These are phyloP conservation scores for Yamadazyma siamensis DNA, from an alignment of 1,139 yeast species.

Conservation along the genomic window DNA sequence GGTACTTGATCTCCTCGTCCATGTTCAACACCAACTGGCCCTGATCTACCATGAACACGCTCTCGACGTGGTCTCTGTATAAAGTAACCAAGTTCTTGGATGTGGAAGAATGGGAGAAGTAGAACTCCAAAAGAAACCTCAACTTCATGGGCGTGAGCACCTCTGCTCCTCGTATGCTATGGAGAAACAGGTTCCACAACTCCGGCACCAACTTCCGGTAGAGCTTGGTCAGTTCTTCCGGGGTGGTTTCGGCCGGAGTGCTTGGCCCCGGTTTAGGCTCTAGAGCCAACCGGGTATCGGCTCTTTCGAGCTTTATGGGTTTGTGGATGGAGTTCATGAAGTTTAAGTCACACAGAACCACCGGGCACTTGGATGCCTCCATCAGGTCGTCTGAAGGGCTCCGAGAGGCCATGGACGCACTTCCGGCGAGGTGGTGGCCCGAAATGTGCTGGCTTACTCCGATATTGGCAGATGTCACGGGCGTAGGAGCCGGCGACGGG, in stretches of 20 bases:
- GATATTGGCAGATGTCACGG: too few species aligned
- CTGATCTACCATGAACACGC: slow-evolving; percentile 16
- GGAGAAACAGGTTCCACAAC: slow-evolving; percentile 26
- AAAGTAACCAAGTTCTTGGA: slow-evolving; percentile 23
- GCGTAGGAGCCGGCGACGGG: too few species aligned
- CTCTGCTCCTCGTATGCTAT: slow-evolving; percentile 20
- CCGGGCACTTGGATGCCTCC: too few species aligned
- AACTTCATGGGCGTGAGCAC: slow-evolving; percentile 27
- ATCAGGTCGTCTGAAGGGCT: slow-evolving; percentile 7
- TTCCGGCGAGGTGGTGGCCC: too few species aligned
- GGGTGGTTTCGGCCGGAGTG: slow-evolving; percentile 1
- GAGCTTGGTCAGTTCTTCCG: neutral
- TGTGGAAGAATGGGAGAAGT: slow-evolving; percentile 22
- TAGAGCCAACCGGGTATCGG: too few species aligned
- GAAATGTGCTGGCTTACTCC: too few species aligned
- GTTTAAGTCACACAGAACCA: slow-evolving; percentile 39
- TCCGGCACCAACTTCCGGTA: slow-evolving; percentile 12
- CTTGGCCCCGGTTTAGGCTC: too few species aligned
- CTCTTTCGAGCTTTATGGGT: neutral
- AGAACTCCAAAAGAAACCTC: slow-evolving; percentile 30
- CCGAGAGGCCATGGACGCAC: neutral
- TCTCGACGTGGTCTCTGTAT: slow-evolving; percentile 26
- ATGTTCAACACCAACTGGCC: slow-evolving; percentile 11
- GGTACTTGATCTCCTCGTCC: too few species aligned
- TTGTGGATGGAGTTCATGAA: slow-evolving; percentile 27